These are phyloP conservation scores for Stephanodiscus triporus DNA, from an alignment of 108 stramenopile species.

Conservation along the genomic window DNA sequence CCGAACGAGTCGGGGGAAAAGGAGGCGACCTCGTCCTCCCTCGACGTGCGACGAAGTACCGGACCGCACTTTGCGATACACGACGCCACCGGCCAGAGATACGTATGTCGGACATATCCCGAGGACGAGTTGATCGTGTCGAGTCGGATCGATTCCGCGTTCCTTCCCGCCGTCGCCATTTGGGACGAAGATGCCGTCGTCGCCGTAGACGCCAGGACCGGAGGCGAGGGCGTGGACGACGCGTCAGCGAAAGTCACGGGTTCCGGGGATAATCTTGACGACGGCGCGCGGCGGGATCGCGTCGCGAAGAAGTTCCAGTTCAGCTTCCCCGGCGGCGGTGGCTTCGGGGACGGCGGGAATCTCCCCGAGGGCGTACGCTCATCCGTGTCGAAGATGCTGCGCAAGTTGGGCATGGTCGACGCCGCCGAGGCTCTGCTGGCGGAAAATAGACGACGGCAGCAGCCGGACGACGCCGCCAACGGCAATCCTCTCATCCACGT, in stretches of 20 bases:
- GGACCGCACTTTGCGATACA: slow-evolving; percentile 57
- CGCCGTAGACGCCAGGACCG: slow-evolving; percentile 5
- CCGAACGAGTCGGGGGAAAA: background rate
- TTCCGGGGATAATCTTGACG: slow-evolving; percentile 21
- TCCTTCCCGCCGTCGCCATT: slow-evolving; percentile 48
- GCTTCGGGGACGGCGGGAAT: background rate
- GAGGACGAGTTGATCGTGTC: slow-evolving; percentile 71
- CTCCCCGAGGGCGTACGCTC: slow-evolving; percentile 17
- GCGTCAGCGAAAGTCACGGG: background rate
- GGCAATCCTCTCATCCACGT: background rate
- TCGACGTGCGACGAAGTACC: slow-evolving; percentile 5
- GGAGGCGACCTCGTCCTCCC: background rate
- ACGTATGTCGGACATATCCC: slow-evolving; percentile 69
- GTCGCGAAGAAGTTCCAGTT: slow-evolving; percentile 5
- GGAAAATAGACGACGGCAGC: slow-evolving; percentile 1
- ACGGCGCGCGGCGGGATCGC: background rate
- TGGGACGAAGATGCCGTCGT: slow-evolving; percentile 19
- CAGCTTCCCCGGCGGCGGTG: background rate
- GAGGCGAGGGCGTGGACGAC: background rate
- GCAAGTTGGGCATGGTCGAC: slow-evolving; percentile 22
- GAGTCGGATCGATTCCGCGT: slow-evolving; percentile 69
- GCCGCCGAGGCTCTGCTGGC: slow-evolving; percentile 14
- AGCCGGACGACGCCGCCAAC: slow-evolving; percentile 8
- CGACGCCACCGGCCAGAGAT: slow-evolving; percentile 64
- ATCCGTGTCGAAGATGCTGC: slow-evolving; percentile 10